Base-by-base conservation (phyloP, 108 stramenopile genomes). In the Nitzschia sp. region DNA sequence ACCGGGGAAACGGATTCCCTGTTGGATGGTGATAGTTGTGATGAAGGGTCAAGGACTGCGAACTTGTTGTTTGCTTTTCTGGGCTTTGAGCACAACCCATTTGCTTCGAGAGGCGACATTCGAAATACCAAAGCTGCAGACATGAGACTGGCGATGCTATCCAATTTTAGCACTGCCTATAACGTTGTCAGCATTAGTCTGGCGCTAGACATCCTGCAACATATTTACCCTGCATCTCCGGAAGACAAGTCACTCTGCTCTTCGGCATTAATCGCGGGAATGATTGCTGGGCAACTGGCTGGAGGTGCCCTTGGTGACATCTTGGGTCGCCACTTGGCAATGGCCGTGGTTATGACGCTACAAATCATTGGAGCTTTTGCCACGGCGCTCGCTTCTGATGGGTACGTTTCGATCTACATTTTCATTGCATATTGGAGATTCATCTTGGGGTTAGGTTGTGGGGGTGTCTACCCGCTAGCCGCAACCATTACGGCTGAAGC, bases 401-500 rank as follows among this genome's bases (percentile, higher is more conserved):
- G 34, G 6, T 38, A 19, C 0, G 3, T 30, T 32, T 47, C 27
- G 18, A 54, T 71, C 3, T 71, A 62, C 32, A 28, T 17, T n/a
- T 56, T 19, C 3, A 19, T 73, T 2, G 72, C 72, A 24, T 25
- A 77, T 8, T 89, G 85, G 85, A 62, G 88, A 42, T 86, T 86
- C 47, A 29, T 89, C 15, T 46, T 85, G 51, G 88, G 88, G 6
- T 65, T 89, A 24, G 88, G 88, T 19, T 78, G 78, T 8, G 88
- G 88, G 32, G 85, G 85, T 17, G 85, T 86, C n/a, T 89, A 89
- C 69, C 88, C 88, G 0, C 54, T 89, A 11, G 85, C 88, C 8
- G 88, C 88, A 18, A 84, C 82, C 11, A 65, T 89, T 54, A 77
- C 76, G 6, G 83, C 82, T 28, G 86, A 87, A 64, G 55, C 64